Evolutionary conservation across 2,329 filamentous ascomycete species (phyloP).

Genomic region (Colletotrichum zoysiae): DNA sequence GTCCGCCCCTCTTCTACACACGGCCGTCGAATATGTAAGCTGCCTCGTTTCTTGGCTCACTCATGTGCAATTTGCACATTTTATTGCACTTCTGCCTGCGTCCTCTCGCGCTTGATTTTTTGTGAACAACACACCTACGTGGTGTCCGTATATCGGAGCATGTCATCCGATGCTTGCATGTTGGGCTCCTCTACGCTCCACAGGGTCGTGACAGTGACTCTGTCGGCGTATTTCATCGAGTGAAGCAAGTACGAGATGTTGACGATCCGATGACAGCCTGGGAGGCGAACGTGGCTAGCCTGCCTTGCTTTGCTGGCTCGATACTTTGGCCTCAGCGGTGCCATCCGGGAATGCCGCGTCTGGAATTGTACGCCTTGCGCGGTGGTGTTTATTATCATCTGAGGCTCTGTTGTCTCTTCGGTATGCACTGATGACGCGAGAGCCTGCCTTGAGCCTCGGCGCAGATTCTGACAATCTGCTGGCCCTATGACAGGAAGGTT

Average conservation of each 20-base stretch:
- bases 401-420: not conserved
- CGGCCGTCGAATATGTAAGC: conserved; percentile 4
- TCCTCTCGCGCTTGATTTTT: too few species aligned
- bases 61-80: too few species aligned
- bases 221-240: not conserved
- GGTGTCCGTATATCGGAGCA: not conserved
- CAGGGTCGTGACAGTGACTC: not conserved
- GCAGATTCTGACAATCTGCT: not conserved
- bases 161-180: not conserved
- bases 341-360: not conserved
- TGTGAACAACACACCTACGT: not conserved
- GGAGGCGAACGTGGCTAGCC: not conserved
- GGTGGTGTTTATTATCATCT: not conserved
- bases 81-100: not conserved
- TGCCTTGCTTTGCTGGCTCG: not conserved
- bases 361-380: not conserved
- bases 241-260: not conserved
- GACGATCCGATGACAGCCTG: not conserved
- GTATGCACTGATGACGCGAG: not conserved
- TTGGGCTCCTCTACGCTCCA: not conserved
- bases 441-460: not conserved
- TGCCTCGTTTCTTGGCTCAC: conserved; percentile 12
- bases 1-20: not conserved
- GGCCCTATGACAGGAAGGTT: not conserved
- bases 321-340: not conserved